A percentile compares a stretch with the other conserved stretches of the same genome.
Evolutionary conservation across 192 early-diverging fungal genomes (phyloP).

Genomic region (Thamnidium elegans): DNA sequence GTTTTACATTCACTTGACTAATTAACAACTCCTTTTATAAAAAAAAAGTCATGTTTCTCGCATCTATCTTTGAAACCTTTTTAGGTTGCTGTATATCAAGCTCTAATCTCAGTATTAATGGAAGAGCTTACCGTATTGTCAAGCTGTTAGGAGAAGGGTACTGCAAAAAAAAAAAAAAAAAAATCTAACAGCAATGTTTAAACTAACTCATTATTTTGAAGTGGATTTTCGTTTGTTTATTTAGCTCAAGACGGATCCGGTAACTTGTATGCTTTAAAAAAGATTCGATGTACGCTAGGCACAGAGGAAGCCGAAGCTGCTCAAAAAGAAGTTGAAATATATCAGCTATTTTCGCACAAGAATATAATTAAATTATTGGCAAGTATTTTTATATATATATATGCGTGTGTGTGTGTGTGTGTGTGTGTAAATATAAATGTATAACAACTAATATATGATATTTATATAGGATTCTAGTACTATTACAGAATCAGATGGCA

Average conservation of each 20-base stretch:
- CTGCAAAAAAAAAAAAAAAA: not conserved
- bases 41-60: conserved; percentile 24
- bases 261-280: conserved; percentile 61
- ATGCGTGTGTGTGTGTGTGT: too few relatives aligned
- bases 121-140: conserved; percentile 55
- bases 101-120: conserved; percentile 55
- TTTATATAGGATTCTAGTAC: conserved; percentile 50
- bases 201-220: conserved; percentile 11
- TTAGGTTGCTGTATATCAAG: conserved; percentile 49
- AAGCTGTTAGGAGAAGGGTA: conserved; percentile 68
- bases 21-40: not conserved
- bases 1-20: too few relatives aligned
- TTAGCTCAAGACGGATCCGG: conserved; percentile 54
- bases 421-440: conserved; percentile 1
- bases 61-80: conserved; percentile 38
- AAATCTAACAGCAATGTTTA: not conserved
- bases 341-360: conserved; percentile 57
- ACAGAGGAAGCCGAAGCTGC: conserved; percentile 60
- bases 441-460: conserved; percentile 5
- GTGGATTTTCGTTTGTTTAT: conserved; percentile 72
- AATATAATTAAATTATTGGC: conserved; percentile 64
- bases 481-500: conserved; percentile 48
- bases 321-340: conserved; percentile 67
- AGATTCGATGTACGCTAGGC: conserved; percentile 60
- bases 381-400: conserved; percentile 20